Percentiles rank a stretch among this genome's conserved stretches.
These are phyloP conservation scores for Brettanomyces anomalus DNA, from an alignment of 805 yeast genomes.

Conservation along the genomic window DNA sequence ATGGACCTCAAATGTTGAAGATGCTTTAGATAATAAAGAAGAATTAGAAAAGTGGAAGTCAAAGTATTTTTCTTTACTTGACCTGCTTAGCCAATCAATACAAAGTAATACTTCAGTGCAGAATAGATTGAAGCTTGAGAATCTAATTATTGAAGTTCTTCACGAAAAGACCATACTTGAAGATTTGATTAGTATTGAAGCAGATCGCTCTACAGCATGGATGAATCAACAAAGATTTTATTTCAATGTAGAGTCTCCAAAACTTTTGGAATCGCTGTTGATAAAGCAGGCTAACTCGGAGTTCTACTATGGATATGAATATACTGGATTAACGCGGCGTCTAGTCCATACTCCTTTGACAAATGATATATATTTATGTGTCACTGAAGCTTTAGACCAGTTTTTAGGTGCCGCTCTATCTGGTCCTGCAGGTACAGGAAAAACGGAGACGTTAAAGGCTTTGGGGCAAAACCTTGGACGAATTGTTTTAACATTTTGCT, in stretches of 20 bases:
- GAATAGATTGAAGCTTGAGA: slow-evolving; percentile 41
- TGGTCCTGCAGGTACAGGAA: slow-evolving; percentile 98
- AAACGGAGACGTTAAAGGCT: slow-evolving; percentile 84
- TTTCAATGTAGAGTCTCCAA: slow-evolving; percentile 18
- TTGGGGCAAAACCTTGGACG: slow-evolving; percentile 72
- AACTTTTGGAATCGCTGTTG: slow-evolving; percentile 20
- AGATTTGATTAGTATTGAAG: slow-evolving; percentile 2
- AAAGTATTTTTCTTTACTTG: background rate
- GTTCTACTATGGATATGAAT: slow-evolving; percentile 71
- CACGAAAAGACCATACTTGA: slow-evolving; percentile 41
- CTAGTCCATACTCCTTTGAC: slow-evolving; percentile 72
- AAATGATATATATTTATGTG: slow-evolving; percentile 51
- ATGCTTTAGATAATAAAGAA: background rate
- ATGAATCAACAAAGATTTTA: slow-evolving; percentile 43
- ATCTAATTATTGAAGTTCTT: slow-evolving; percentile 56
- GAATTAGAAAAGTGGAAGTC: background rate
- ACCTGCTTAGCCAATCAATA: slow-evolving; percentile 24
- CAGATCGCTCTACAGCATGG: slow-evolving; percentile 33
- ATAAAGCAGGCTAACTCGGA: slow-evolving; percentile 45
- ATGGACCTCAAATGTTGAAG: slow-evolving; percentile 42
- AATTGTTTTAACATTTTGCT: slow-evolving; percentile 78
- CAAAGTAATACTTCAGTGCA: slow-evolving; percentile 19
- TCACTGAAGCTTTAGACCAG: slow-evolving; percentile 68
- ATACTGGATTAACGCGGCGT: slow-evolving; percentile 63
- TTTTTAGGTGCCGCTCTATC: slow-evolving; percentile 81